Base-by-base conservation (phyloP, 2,329 filamentous ascomycete species). In the Leptographium radiaticola region DNA sequence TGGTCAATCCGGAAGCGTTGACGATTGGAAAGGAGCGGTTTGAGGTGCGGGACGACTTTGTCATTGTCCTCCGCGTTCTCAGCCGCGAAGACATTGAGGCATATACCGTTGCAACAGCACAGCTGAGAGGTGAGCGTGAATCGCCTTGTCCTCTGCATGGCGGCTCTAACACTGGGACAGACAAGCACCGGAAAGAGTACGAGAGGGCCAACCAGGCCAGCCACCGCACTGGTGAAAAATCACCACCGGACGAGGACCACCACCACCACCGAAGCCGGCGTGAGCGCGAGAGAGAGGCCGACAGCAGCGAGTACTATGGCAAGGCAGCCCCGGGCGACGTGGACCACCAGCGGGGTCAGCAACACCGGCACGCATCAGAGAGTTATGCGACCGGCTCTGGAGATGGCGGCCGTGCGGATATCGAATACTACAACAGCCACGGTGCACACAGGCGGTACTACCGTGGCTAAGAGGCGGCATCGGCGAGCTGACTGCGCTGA, bases 11-110 rank as follows among this genome's bases (percentile, higher is more conserved):
- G 0, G 86, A 91, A 61, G 89, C 90, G 0, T 71, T 97, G 48
- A 86, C 87, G 55, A 78, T 87, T 57, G 86, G 87, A n/a, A 87
- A 93, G 62, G 90, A 96, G 70, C 78, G 91, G 34, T 97, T 86
- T 60, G 91, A 97, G 68, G 87, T 94, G 62, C 80, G 89, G n/a
- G 80, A 89, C 56, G 89, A 95, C 63, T 94, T 89, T 67, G 89
- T 97, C 56, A 95, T 96, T 66, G 89, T 96, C 2, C 74, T 97
- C 54, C 77, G 90, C 54, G 91, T 96, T 9, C 68, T 97, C 65
- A 87, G 81, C 49, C 87, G 86, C 67, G 87, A 94, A 60, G 89
- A 97, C 64, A 95, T 97, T 54, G 86, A 95, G 67, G 83, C 81
- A 38, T 89, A 95, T 64, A 89, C 89, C 13, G 79, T 83, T 58